Evolutionary conservation across 805 yeast genomes (phyloP).

Genomic region (Candida koratica): DNA sequence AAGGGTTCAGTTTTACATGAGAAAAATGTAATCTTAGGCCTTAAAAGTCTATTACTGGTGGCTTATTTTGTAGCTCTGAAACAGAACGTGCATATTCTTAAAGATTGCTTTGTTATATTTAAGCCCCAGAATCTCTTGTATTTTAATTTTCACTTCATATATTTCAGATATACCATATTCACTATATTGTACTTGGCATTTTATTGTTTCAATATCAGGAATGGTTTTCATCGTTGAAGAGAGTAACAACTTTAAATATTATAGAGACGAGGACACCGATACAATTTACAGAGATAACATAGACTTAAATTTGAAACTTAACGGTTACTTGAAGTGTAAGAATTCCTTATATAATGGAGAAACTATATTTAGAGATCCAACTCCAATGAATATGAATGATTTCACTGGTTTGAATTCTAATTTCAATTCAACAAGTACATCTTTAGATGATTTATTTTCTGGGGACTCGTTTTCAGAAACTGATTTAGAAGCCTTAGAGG

Average conservation of each 20-base stretch:
- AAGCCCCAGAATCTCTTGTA: not conserved
- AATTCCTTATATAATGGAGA: not conserved
- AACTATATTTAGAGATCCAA: not conserved
- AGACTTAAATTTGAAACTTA: constrained; percentile 12
- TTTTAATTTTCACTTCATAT: no score
- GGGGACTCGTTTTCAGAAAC: constrained; percentile 1
- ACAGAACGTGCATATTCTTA: constrained; percentile 1
- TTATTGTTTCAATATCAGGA: no score
- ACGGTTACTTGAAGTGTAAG: constrained; percentile 11
- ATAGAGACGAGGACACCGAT: constrained; percentile 15
- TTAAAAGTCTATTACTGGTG: not conserved
- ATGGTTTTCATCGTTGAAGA: no score
- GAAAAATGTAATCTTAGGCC: not conserved
- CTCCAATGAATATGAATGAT: not conserved
- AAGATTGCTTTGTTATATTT: not conserved
- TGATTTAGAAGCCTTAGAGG: not conserved
- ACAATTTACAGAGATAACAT: constrained; percentile 12
- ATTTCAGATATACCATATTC: not conserved
- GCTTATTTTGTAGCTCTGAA: constrained; percentile 1
- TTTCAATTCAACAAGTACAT: constrained; percentile 1
- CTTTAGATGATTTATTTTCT: constrained; percentile 1
- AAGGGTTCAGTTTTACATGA: not conserved
- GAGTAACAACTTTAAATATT: no score
- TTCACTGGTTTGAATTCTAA: not conserved
- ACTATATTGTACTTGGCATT: no score